These are phyloP conservation scores for Pestalotiopsis sp. DNA, from an alignment of 2,329 filamentous ascomycete genomes.

Conservation along the genomic window DNA sequence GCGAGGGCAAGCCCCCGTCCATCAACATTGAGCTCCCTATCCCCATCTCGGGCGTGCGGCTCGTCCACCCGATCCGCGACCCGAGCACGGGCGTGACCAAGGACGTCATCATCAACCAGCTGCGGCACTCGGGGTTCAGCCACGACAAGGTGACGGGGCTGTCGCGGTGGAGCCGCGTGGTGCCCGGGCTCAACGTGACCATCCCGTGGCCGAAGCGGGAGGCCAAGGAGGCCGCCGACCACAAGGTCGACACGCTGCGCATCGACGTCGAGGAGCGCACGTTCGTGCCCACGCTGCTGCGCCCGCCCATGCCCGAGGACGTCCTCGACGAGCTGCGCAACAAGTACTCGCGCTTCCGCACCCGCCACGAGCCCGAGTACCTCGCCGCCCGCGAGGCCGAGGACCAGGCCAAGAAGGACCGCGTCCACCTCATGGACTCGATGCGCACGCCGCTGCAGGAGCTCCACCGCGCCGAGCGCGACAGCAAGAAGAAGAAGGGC, in stretches of 20 bases:
- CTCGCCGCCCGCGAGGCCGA: conserved; percentile 65
- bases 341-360: conserved; percentile 81
- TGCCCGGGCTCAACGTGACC: conserved; percentile 71
- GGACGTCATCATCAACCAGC: conserved; percentile 78
- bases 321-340: conserved; percentile 86
- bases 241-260: conserved; percentile 72
- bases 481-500: conserved; percentile 52
- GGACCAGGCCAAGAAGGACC: conserved; percentile 50
- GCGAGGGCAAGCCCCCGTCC: conserved; percentile 39
- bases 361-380: conserved; percentile 77
- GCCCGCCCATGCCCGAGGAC: conserved; percentile 75
- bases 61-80: conserved; percentile 77
- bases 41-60: conserved; percentile 73
- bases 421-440: conserved; percentile 38
- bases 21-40: conserved; percentile 58
- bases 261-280: conserved; percentile 75
- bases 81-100: conserved; percentile 63
- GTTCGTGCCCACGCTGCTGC: conserved; percentile 77
- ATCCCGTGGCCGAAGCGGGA: conserved; percentile 76
- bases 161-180: conserved; percentile 58
- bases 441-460: conserved; percentile 60
- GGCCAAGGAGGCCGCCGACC: conserved; percentile 53
- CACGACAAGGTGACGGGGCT: conserved; percentile 52
- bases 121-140: conserved; percentile 57
- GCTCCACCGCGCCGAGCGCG: conserved; percentile 58